phyloP scores from a whole-genome alignment of 73 alveolate species.

The Paramecium bursaria region DNA sequence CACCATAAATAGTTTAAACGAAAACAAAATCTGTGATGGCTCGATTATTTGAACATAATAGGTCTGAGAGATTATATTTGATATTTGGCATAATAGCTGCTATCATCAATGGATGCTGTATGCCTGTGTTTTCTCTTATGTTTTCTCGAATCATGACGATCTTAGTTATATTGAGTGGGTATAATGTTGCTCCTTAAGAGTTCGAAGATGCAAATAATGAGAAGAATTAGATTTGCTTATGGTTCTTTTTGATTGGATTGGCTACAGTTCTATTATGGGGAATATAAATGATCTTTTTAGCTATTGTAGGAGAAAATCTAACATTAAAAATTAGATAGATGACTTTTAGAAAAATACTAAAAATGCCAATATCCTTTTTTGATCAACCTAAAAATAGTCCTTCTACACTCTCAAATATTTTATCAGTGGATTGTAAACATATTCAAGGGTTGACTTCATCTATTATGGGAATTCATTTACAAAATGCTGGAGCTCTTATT shows the following conservation, averaged over 20 bases:
- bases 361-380: slow-evolving; percentile 81
- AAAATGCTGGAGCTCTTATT: slow-evolving; percentile 47
- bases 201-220: too few relatives aligned
- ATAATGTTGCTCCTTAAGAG: too few relatives aligned
- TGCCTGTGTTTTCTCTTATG: slow-evolving; percentile 48
- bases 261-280: neutral
- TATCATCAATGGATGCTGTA: slow-evolving; percentile 31
- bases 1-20: too few relatives aligned
- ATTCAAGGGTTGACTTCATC: neutral
- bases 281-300: slow-evolving; percentile 70
- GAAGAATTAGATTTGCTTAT: neutral
- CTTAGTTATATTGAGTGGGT: too few relatives aligned
- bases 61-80: slow-evolving; percentile 15
- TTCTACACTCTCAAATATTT: slow-evolving; percentile 78
- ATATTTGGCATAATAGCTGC: slow-evolving; percentile 36
- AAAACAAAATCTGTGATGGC: too few relatives aligned
- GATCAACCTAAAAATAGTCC: slow-evolving; percentile 83
- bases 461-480: slow-evolving; percentile 8
- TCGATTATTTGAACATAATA: slow-evolving; percentile 1
- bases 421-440: slow-evolving; percentile 43
- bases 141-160: slow-evolving; percentile 53
- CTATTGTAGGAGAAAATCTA: slow-evolving; percentile 75
- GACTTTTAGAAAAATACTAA: slow-evolving; percentile 71
- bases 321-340: slow-evolving; percentile 76
- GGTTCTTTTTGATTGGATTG: neutral